phyloP scores from a whole-genome alignment of 2,329 filamentous ascomycete species.

The Cladophialophora immunda region DNA sequence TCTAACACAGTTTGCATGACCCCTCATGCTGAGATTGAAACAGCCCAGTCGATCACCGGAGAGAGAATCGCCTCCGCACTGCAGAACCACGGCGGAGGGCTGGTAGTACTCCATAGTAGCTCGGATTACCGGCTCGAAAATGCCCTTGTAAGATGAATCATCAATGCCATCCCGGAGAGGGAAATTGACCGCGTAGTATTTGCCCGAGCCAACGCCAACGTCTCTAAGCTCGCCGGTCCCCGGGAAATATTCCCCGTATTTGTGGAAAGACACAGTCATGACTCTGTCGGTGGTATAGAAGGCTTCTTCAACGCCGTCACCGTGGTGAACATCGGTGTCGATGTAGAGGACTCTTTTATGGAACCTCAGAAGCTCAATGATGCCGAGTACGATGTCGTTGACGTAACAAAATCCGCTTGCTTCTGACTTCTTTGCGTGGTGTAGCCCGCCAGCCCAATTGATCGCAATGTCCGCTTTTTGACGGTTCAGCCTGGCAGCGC shows the following conservation, averaged over 20 bases:
- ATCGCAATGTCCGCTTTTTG: constrained; percentile 73
- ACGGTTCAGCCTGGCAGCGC: constrained; percentile 71
- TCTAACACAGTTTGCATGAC: constrained; percentile 74
- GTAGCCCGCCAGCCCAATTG: constrained; percentile 95
- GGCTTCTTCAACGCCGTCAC: constrained; percentile 74
- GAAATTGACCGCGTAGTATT: constrained; percentile 75
- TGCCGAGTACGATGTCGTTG: constrained; percentile 77
- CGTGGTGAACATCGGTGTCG: constrained; percentile 73
- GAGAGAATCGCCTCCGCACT: constrained; percentile 73
- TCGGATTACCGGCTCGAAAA: constrained; percentile 73
- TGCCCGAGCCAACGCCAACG: constrained; percentile 72
- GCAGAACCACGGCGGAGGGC: constrained; percentile 72
- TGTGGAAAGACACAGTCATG: constrained; percentile 77
- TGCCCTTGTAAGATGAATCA: constrained; percentile 71
- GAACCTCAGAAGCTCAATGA: constrained; percentile 70
- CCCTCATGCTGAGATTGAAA: constrained; percentile 75
- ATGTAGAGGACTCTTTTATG: constrained; percentile 72
- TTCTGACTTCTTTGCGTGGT: constrained; percentile 95
- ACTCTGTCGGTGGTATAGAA: constrained; percentile 77
- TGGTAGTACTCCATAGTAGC: constrained; percentile 75
- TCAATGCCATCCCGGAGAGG: constrained; percentile 74
- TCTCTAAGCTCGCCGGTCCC: constrained; percentile 74
- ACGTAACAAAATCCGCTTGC: constrained; percentile 98
- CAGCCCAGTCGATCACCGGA: constrained; percentile 73
- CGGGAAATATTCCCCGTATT: constrained; percentile 77